Evolutionary conservation across 1,284 basidiomycete species (phyloP).

Genomic region (Naganishia cerealis): DNA sequence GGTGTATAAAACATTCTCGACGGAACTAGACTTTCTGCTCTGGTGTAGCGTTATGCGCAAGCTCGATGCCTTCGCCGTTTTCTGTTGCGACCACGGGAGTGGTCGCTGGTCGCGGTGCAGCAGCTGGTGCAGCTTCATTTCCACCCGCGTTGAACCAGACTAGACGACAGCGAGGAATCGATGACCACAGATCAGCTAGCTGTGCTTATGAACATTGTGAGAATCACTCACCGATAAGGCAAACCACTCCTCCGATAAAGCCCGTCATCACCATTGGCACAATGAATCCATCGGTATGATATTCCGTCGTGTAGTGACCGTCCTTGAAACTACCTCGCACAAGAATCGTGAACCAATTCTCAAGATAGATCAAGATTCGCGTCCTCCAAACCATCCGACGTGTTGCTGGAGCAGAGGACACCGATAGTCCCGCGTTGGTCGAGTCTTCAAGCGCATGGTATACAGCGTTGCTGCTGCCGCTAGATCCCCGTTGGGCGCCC

Average conservation of each 20-base stretch:
- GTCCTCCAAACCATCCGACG: background rate
- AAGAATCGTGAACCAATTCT: background rate
- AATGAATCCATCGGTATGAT: background rate
- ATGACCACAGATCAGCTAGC: background rate
- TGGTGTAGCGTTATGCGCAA: background rate
- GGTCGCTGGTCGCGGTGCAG: background rate
- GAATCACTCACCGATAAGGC: background rate
- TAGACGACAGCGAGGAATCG: background rate
- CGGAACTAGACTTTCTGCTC: background rate
- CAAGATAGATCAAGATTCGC: conserved; percentile 5
- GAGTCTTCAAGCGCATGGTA: background rate
- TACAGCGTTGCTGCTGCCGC: background rate
- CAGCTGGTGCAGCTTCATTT: background rate
- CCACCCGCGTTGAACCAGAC: background rate
- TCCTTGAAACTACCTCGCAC: conserved; percentile 17
- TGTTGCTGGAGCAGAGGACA: background rate
- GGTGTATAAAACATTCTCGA: background rate
- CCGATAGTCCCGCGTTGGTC: background rate
- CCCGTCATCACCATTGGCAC: background rate
- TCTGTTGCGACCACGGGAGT: background rate
- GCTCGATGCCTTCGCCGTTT: background rate
- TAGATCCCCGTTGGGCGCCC: background rate
- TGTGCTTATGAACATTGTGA: background rate
- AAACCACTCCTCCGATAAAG: background rate
- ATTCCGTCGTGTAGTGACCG: conserved; percentile 8